Base-by-base conservation (phyloP, 2,329 filamentous ascomycete genomes). In the Stemphylium lycopersici region DNA sequence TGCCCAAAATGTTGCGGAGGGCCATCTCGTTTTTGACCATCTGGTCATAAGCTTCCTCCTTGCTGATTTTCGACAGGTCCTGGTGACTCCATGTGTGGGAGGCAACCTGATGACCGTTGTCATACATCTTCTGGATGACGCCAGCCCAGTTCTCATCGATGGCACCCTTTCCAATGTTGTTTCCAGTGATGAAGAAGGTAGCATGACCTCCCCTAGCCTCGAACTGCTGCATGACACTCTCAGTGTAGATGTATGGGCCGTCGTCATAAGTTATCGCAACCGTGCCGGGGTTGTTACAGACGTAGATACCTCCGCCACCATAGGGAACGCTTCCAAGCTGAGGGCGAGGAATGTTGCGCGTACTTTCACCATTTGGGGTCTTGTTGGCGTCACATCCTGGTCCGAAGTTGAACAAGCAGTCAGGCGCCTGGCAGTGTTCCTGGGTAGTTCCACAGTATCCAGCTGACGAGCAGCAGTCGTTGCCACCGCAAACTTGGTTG, bases 211-310 rank as follows among this genome's bases (percentile, higher is more conserved):
- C 75, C 60, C 85, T 85, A 18, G 76, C 76, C 44, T 80, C 78
- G 29, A 89, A 79, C 47, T 84, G 78, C 62, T 87, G 81, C 6
- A 89, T 79, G 6, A 90, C 78, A 51, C 84, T 79, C 26, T 76
- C 75, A 0, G 87, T 89, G 70, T 87, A 89, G 26, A 80, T 75
- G 59, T 84, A 73, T 22, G 87, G 87, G 0, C 87, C 87, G 67
- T 89, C 87, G 63, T 89, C 87, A 59, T 83, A 89, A 0, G 86
- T 89, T 48, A 90, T 75, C 12, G 87, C 87, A 59, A 90, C 81
- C 4, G 83, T 84, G 47, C 85, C 84, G 2, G 80, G 77, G 13
- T 63, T 65, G 33, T 70, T 70, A 63, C 84, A 86, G 52, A 79
- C 74, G 58, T 83, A 84, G 53, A 88, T 83, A n/a, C 82, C 81